phyloP scores from a whole-genome alignment of 495 filamentous ascomycete genomes.

The Evansstolkia leycettana region DNA sequence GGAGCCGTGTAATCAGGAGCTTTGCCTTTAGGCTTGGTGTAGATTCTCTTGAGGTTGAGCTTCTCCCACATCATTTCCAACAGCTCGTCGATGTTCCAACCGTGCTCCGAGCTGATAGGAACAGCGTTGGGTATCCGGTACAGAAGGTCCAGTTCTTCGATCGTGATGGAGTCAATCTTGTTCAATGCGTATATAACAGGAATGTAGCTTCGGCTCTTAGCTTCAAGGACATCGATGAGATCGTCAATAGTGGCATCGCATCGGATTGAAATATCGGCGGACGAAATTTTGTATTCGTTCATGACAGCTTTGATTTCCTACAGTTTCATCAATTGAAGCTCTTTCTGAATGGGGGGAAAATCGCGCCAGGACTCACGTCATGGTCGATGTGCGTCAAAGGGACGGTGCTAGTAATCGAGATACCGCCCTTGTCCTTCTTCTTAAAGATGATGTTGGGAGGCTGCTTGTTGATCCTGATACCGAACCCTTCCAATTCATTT shows the following conservation, averaged over 20 bases:
- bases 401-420: conserved; percentile 86
- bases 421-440: conserved; percentile 98
- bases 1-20: conserved; percentile 85
- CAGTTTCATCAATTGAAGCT: conserved; percentile 9
- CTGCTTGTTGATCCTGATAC: conserved; percentile 93
- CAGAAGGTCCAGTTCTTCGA: conserved; percentile 90
- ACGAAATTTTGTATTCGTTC: conserved; percentile 90
- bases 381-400: conserved; percentile 85
- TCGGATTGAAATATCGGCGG: conserved; percentile 94
- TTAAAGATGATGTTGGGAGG: conserved; percentile 96
- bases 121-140: conserved; percentile 95
- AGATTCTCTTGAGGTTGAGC: conserved; percentile 78
- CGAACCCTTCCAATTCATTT: conserved; percentile 92
- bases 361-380: conserved; percentile 39
- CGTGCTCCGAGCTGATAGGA: conserved; percentile 94
- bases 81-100: conserved; percentile 96
- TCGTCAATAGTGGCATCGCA: conserved; percentile 91
- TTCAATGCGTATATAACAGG: conserved; percentile 97
- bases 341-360: background rate
- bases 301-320: conserved; percentile 95
- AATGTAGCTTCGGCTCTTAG: conserved; percentile 91
- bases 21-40: conserved; percentile 96
- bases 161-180: conserved; percentile 97
- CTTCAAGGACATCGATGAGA: conserved; percentile 90
- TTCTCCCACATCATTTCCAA: conserved; percentile 98